A percentile compares a stretch with the other conserved stretches of the same genome.
Conservation (phyloP, 345 rosid genomes). For the Lepidium aucheri region DNA sequence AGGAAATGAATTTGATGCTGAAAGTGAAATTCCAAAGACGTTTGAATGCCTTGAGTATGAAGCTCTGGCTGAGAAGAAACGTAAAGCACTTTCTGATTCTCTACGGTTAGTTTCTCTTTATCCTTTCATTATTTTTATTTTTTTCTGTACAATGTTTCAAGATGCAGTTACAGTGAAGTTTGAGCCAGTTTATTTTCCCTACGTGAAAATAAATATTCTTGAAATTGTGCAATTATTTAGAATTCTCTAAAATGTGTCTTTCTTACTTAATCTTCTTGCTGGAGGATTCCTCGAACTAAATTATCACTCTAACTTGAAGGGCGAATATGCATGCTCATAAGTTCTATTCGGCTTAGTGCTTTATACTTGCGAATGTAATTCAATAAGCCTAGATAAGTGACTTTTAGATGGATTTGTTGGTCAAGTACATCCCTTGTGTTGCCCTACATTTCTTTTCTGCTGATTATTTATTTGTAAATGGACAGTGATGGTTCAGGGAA, state of each 20-base stretch:
- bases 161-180: not conserved
- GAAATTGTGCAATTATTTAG: not conserved
- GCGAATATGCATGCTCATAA: not conserved
- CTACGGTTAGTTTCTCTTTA: conserved; percentile 17
- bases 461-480: not conserved
- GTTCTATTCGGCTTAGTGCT: not conserved
- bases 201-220: not conserved
- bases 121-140: not conserved
- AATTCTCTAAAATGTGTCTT: not conserved
- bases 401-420: conserved; percentile 1
- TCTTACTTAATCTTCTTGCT: not conserved
- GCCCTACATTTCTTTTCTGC: not conserved
- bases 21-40: conserved; percentile 6
- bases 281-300: not conserved
- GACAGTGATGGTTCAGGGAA: conserved; percentile 43
- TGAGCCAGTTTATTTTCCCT: not conserved
- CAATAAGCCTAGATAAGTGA: not conserved
- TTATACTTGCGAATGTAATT: not conserved
- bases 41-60: conserved; percentile 60
- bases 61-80: conserved; percentile 72
- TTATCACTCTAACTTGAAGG: not conserved
- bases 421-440: conserved; percentile 8
- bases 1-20: conserved; percentile 4
- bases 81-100: conserved; percentile 43
- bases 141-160: not conserved